Evolutionary conservation across 208 protist genomes (phyloP).

Genomic region (Spongospora subterranea): DNA sequence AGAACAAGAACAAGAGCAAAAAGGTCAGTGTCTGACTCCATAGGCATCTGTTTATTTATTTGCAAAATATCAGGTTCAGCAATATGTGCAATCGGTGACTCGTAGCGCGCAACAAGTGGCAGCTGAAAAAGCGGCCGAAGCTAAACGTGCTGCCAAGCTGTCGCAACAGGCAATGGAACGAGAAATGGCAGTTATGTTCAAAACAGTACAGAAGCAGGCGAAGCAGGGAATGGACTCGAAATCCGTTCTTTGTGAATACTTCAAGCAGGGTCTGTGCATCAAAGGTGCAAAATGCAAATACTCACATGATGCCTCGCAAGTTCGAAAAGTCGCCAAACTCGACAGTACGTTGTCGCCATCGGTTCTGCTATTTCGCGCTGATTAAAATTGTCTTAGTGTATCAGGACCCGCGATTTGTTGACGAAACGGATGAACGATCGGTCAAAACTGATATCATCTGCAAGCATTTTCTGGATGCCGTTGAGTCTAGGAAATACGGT

Average conservation of each 20-base stretch:
- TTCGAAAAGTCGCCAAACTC: constrained; percentile 45
- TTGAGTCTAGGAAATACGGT: constrained; percentile 36
- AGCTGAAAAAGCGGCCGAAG: constrained; percentile 7
- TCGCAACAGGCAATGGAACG: constrained; percentile 34
- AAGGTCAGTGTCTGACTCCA: background rate
- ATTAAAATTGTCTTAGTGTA: background rate
- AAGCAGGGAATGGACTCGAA: constrained; percentile 51
- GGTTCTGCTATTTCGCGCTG: background rate
- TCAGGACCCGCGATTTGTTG: background rate
- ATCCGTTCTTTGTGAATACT: constrained; percentile 55
- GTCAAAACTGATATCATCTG: constrained; percentile 19
- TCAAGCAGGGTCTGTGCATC: constrained; percentile 37
- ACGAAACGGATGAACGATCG: constrained; percentile 11
- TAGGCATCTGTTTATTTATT: background rate
- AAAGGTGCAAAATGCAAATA: constrained; percentile 37
- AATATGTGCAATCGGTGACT: constrained; percentile 19
- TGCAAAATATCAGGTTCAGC: background rate
- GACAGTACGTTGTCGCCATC: constrained; percentile 15
- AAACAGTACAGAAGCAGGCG: constrained; percentile 45
- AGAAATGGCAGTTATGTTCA: constrained; percentile 46
- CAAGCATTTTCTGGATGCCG: constrained; percentile 33
- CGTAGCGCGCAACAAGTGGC: background rate
- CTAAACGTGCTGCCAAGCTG: constrained; percentile 1
- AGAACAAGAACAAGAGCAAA: constrained; percentile 58
- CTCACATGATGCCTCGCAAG: constrained; percentile 34